These are phyloP conservation scores for Carpinus fangiana DNA, from an alignment of 306 rosid species.

Conservation along the genomic window DNA sequence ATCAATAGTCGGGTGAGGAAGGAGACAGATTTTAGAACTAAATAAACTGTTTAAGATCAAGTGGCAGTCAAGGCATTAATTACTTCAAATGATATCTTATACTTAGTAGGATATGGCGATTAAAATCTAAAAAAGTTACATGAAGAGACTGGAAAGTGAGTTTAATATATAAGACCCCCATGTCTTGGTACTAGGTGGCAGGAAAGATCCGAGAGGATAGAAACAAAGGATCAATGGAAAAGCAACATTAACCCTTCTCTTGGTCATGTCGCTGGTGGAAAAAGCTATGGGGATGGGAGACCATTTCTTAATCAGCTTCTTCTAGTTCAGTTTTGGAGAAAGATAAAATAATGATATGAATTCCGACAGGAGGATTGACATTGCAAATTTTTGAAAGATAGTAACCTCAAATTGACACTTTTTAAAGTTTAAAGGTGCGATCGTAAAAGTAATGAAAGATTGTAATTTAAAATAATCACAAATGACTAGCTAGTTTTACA, in stretches of 20 bases:
- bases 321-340: neutral
- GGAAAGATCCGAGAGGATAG: slow-evolving; percentile 35
- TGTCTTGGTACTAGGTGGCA: slow-evolving; percentile 44
- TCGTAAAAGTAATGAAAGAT: no score
- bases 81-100: neutral
- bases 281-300: slow-evolving; percentile 38
- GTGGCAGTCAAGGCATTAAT: neutral
- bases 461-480: neutral
- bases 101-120: slow-evolving; percentile 19
- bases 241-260: slow-evolving; percentile 30
- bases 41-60: slow-evolving; percentile 11
- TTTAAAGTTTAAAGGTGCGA: no score
- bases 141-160: no score
- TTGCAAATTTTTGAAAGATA: no score
- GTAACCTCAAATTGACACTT: no score
- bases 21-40: slow-evolving; percentile 13
- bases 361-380: no score
- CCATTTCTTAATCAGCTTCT: slow-evolving; percentile 16
- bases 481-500: neutral
- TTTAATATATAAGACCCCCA: neutral
- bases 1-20: slow-evolving; percentile 14
- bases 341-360: neutral
- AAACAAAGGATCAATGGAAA: slow-evolving; percentile 42
- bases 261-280: slow-evolving; percentile 52
- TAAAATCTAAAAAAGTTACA: slow-evolving; percentile 13